Conservation (phyloP, 2,329 filamentous ascomycete species). For the Talaromyces sp. region DNA sequence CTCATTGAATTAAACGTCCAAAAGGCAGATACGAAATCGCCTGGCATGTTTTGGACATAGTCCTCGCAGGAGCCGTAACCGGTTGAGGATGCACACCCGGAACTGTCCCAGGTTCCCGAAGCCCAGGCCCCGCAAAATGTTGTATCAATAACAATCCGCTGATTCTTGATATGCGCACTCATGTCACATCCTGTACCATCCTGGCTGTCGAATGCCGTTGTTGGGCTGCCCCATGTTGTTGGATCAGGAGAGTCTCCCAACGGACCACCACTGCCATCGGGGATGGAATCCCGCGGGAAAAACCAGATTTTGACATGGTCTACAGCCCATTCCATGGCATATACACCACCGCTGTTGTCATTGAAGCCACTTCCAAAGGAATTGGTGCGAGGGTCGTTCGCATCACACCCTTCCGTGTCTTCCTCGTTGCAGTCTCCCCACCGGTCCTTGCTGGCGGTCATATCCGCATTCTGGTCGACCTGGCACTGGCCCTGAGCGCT, state of each 20-base stretch:
- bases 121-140: conserved; percentile 90
- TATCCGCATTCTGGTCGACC: conserved; percentile 19
- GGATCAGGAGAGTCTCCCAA: conserved; percentile 58
- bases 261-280: conserved; percentile 61
- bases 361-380: conserved; percentile 71
- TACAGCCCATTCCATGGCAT: conserved; percentile 72
- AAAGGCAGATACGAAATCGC: conserved; percentile 66
- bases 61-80: conserved; percentile 63
- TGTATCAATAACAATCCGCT: conserved; percentile 71
- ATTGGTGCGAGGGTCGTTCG: conserved; percentile 44
- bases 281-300: conserved; percentile 58
- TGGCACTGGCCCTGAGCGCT: conserved; percentile 43
- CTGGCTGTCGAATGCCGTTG: conserved; percentile 58
- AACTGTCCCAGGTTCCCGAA: conserved; percentile 60
- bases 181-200: conserved; percentile 64
- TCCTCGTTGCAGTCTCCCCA: conserved; percentile 54
- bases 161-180: conserved; percentile 61
- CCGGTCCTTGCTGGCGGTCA: too few relatives aligned
- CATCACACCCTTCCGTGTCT: conserved; percentile 56
- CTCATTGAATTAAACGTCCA: conserved; percentile 71
- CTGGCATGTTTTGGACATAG: conserved; percentile 68
- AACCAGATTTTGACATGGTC: conserved; percentile 73
- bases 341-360: conserved; percentile 62
- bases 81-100: conserved; percentile 54
- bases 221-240: conserved; percentile 63